These are phyloP conservation scores for Westerdykella aurantiaca DNA, from an alignment of 2,329 filamentous ascomycete genomes.

Conservation along the genomic window DNA sequence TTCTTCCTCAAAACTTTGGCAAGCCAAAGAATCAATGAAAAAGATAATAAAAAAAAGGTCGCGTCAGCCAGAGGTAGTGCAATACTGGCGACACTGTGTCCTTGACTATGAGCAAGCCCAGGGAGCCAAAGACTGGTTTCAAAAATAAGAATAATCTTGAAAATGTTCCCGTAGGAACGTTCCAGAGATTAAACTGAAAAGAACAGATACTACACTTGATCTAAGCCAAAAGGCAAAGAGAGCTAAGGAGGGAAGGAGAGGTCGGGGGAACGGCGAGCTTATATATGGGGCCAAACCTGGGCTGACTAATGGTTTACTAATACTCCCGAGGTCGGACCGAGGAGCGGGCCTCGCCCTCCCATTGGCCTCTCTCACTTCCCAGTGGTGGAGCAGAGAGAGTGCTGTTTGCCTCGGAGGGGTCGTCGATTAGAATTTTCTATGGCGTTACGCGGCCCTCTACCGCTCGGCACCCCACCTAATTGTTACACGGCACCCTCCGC, in stretches of 20 bases:
- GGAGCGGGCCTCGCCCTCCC: no score
- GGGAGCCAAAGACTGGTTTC: slow-evolving; percentile 45
- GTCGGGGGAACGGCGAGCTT: slow-evolving; percentile 7
- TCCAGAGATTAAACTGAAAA: slow-evolving; percentile 97
- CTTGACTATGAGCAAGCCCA: slow-evolving; percentile 61
- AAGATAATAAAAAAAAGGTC: slow-evolving; percentile 38
- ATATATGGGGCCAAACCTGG: slow-evolving; percentile 1
- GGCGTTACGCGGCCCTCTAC: no score
- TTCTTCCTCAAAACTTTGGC: slow-evolving; percentile 23
- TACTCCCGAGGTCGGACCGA: no score
- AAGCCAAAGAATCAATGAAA: slow-evolving; percentile 19
- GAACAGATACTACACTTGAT: slow-evolving; percentile 72
- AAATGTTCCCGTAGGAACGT: slow-evolving; percentile 65
- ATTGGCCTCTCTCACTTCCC: no score
- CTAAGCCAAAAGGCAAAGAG: slow-evolving; percentile 11
- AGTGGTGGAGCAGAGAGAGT: no score
- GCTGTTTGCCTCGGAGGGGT: no score
- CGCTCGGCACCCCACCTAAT: no score
- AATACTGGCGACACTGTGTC: slow-evolving; percentile 70
- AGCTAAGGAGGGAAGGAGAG: slow-evolving; percentile 30
- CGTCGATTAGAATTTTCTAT: no score
- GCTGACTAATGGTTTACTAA: no score
- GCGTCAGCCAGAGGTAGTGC: slow-evolving; percentile 70
- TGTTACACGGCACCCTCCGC: no score
- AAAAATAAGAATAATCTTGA: slow-evolving; percentile 76